Conservation (phyloP, 768 basidiomycete species). For the Hirschioporus abietinus region DNA sequence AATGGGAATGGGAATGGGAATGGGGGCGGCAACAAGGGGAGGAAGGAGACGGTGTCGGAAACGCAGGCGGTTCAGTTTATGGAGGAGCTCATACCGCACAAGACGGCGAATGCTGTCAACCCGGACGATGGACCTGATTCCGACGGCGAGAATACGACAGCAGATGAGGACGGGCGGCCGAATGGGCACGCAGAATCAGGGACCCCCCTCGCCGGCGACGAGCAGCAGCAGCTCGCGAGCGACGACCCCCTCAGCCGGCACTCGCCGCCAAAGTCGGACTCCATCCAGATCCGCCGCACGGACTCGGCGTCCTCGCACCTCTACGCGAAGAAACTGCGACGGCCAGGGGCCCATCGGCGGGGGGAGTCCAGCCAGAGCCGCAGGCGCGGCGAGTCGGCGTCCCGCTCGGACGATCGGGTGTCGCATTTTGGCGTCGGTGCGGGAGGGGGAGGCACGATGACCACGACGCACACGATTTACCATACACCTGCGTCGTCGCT, state of each 20-base stretch:
- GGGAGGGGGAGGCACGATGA: constrained; percentile 42
- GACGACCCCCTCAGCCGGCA: constrained; percentile 10
- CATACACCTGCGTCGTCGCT: constrained; percentile 80
- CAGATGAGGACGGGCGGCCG: constrained; percentile 12
- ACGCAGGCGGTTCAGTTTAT: constrained; percentile 49
- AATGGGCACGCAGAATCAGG: background rate
- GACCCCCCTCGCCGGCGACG: background rate
- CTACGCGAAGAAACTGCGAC: constrained; percentile 8
- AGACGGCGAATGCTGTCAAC: constrained; percentile 3
- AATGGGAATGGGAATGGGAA: constrained; percentile 11
- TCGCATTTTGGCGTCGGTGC: constrained; percentile 22
- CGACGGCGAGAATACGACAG: constrained; percentile 9
- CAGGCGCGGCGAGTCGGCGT: constrained; percentile 27
- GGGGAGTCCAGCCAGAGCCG: constrained; percentile 7
- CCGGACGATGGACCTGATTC: constrained; percentile 8
- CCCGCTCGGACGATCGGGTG: constrained; percentile 40
- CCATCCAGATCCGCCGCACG: constrained; percentile 26
- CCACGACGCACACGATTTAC: constrained; percentile 58
- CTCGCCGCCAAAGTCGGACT: constrained; percentile 21
- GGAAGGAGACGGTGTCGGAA: constrained; percentile 20
- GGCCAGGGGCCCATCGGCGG: background rate
- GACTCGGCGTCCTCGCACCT: constrained; percentile 26
- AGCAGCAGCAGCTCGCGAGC: background rate
- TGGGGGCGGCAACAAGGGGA: background rate
- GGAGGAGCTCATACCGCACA: constrained; percentile 48